Evolutionary conservation across 2,329 filamentous ascomycete species (phyloP).

Genomic region (Fragosphaeria purpurea): DNA sequence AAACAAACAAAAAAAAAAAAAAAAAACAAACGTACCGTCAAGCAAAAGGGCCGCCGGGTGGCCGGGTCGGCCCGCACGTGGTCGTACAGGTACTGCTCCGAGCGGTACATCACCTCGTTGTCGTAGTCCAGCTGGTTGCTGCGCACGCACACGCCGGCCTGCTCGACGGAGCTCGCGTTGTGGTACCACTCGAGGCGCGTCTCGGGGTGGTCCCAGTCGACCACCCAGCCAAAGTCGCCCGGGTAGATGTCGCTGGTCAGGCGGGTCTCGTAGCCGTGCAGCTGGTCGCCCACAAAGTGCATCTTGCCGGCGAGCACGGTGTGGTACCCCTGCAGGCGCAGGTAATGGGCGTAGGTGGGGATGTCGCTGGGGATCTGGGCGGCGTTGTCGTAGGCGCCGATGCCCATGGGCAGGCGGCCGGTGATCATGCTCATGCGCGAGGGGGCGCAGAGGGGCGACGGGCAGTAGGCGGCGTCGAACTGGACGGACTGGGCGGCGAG

Average conservation of each 20-base stretch:
- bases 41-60: conserved; percentile 67
- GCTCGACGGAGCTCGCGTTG: conserved; percentile 86
- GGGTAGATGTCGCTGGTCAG: conserved; percentile 95
- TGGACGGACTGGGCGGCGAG: conserved; percentile 74
- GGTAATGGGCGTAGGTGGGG: conserved; percentile 87
- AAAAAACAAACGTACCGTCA: conserved; percentile 49
- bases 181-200: conserved; percentile 89
- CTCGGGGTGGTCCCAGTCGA: conserved; percentile 89
- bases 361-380: conserved; percentile 73
- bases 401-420: conserved; percentile 82
- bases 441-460: conserved; percentile 82
- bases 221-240: conserved; percentile 86
- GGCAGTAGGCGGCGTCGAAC: conserved; percentile 91
- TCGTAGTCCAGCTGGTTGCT: conserved; percentile 96
- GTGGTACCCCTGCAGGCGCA: conserved; percentile 76
- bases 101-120: conserved; percentile 90
- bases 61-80: conserved; percentile 70
- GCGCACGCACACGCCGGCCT: conserved; percentile 78
- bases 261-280: conserved; percentile 87
- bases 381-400: conserved; percentile 86
- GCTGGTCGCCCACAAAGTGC: conserved; percentile 92
- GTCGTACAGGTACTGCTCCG: conserved; percentile 82
- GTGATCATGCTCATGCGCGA: conserved; percentile 93
- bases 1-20: no score
- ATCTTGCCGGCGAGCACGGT: conserved; percentile 90